A percentile compares a stretch with the other conserved stretches of the same genome.
phyloP scores from a whole-genome alignment of 176 grass and related monocot genomes.

The Triticum urartu region DNA sequence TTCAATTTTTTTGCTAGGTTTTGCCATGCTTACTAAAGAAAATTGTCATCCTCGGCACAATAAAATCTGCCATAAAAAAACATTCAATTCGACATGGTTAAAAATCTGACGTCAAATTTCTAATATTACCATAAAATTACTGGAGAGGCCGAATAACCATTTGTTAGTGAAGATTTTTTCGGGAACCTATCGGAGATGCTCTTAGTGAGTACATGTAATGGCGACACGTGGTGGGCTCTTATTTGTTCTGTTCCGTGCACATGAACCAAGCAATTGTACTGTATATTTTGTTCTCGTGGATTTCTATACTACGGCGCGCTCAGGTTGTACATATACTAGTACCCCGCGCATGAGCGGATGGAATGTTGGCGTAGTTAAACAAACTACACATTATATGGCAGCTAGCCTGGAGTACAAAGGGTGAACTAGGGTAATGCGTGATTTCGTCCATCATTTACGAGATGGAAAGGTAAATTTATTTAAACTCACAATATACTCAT shows the following conservation, averaged over 20 bases:
- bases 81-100: too few species aligned
- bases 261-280: slow-evolving; percentile 24
- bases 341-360: not conserved
- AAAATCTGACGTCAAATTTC: too few species aligned
- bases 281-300: not conserved
- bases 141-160: not conserved
- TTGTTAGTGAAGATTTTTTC: not conserved
- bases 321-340: not conserved
- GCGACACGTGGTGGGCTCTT: not conserved
- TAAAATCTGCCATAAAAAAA: too few species aligned
- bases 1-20: too few species aligned
- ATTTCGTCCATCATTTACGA: not conserved
- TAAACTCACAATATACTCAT: too few species aligned
- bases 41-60: too few species aligned
- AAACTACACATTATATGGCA: not conserved
- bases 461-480: not conserved
- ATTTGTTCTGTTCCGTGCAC: not conserved
- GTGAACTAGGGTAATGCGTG: not conserved
- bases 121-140: too few species aligned
- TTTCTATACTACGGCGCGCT: not conserved
- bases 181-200: not conserved
- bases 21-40: too few species aligned
- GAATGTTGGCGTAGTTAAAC: not conserved
- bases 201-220: not conserved
- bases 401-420: not conserved